Base-by-base conservation (phyloP, 116 monocot species). In the Posidonia oceanica region DNA sequence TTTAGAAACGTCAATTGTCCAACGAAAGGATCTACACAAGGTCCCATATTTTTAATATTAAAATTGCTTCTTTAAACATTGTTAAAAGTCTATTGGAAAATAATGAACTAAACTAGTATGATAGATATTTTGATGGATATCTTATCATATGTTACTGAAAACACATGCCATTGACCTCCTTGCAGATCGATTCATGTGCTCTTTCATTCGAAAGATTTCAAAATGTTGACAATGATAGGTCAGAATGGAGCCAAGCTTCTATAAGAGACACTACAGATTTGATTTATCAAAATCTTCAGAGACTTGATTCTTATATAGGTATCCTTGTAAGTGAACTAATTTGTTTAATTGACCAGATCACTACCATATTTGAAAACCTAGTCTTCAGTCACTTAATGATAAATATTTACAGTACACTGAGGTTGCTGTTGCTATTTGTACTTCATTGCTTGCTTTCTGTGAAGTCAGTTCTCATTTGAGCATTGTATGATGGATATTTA, bases 201-300 rank as follows among this genome's bases (percentile, higher is more conserved):
- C 77, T 88, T 78, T 21, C 75, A 14, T 90, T 99, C 80, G 87
- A 86, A 68, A 93, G 81, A 59, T 52, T 93, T 65, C 90, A 83
- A 14, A 52, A 76, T 23, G 69, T 83, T 69, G 76, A 78, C 52
- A 44, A 67, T 57, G 81, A 84, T 70, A 69, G 74, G 12, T 82
- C 87, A 75, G 75, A 83, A 59, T 90, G 90, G 93, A 84, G 75
- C n/a, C 86, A 86, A 63, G 63, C 69, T 61, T 82, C 84, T 61
- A 72, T 80, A 68, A 79, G 41, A 63, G 77, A 85, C 76, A 79
- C 90, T 22, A 82, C 75, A 36, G 84, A 78, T 69, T 67, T 88
- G 83, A 88, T 99, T 64, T 81, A 78, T 77, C 57, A 83, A 83
- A 99, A 99, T 82, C 82, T 99, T 69, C 77, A 84, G 39, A 82